Conservation (phyloP, 2,329 filamentous ascomycete species). For the Dendryphion nanum region DNA sequence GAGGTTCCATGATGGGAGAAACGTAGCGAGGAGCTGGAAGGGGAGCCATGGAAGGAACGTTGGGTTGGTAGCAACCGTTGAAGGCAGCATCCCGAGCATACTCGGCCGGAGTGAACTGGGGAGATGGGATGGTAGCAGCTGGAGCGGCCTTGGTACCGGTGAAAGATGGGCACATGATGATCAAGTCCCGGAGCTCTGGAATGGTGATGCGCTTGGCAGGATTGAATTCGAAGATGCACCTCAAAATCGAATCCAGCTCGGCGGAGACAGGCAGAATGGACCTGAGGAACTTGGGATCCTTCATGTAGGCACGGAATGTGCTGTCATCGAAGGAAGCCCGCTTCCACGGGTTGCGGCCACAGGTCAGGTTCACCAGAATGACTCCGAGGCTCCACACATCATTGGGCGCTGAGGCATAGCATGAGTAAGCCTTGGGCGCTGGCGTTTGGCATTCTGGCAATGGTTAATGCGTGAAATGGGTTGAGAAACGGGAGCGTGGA, state of each 20-base stretch:
- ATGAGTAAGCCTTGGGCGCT: slow-evolving; percentile 66
- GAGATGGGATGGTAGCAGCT: slow-evolving; percentile 43
- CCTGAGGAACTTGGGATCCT: slow-evolving; percentile 82
- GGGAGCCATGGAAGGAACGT: slow-evolving; percentile 30
- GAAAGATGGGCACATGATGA: slow-evolving; percentile 73
- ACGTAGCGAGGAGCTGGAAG: slow-evolving; percentile 28
- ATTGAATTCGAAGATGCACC: slow-evolving; percentile 82
- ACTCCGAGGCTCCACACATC: slow-evolving; percentile 99
- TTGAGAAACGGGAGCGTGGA: too few relatives aligned
- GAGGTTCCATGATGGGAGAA: slow-evolving; percentile 22
- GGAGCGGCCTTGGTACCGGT: slow-evolving; percentile 52
- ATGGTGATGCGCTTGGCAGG: slow-evolving; percentile 81
- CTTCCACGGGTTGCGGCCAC: slow-evolving; percentile 98
- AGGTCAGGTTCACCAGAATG: slow-evolving; percentile 95
- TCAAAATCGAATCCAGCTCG: slow-evolving; percentile 84
- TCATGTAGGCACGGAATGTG: slow-evolving; percentile 87
- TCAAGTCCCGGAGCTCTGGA: slow-evolving; percentile 72
- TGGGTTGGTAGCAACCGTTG: slow-evolving; percentile 29
- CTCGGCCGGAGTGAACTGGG: slow-evolving; percentile 43
- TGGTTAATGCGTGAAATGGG: background rate
- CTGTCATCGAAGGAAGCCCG: slow-evolving; percentile 90
- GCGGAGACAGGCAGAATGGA: slow-evolving; percentile 88
- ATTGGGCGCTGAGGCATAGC: slow-evolving; percentile 89
- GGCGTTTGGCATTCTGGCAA: slow-evolving; percentile 82
- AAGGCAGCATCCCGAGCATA: slow-evolving; percentile 29